Evolutionary conservation across 768 basidiomycete species (phyloP).

Genomic region (Paxillus ammoniavirescens): DNA sequence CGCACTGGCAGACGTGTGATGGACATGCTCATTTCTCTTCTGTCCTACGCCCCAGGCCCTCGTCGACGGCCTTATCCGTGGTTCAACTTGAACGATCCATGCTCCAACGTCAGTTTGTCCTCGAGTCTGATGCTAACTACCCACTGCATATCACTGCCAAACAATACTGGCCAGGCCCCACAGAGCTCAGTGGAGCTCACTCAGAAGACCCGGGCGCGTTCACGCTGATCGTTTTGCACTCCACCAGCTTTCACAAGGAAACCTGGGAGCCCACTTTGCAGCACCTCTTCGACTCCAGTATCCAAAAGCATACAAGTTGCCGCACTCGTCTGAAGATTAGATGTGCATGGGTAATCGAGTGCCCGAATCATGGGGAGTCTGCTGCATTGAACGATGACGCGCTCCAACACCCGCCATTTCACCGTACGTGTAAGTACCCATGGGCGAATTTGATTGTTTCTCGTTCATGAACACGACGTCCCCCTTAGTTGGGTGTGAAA

Average conservation of each 20-base stretch:
- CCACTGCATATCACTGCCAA: conserved; percentile 56
- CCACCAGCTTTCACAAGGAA: conserved; percentile 75
- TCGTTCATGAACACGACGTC: conserved; percentile 1
- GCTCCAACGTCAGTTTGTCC: conserved; percentile 28
- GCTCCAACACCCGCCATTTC: conserved; percentile 43
- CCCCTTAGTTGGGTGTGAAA: conserved; percentile 57
- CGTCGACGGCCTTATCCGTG: too few species aligned
- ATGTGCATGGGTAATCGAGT: conserved; percentile 64
- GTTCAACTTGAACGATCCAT: conserved; percentile 3
- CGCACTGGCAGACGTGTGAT: too few species aligned
- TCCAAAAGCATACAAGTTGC: background rate
- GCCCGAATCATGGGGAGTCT: conserved; percentile 71
- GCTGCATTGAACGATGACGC: conserved; percentile 50
- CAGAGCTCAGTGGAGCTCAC: conserved; percentile 35
- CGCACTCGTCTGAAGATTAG: conserved; percentile 18
- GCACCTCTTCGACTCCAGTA: conserved; percentile 30
- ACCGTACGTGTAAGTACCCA: conserved; percentile 42
- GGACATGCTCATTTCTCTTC: too few species aligned
- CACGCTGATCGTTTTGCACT: conserved; percentile 63
- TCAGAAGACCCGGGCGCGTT: conserved; percentile 41
- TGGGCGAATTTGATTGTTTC: background rate
- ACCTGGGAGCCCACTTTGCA: conserved; percentile 64
- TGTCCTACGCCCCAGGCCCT: too few species aligned
- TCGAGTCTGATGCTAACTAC: conserved; percentile 41
- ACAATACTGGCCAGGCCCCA: conserved; percentile 44